These are phyloP conservation scores for Vanrija sp. DNA, from an alignment of 1,284 basidiomycete species.

Conservation along the genomic window DNA sequence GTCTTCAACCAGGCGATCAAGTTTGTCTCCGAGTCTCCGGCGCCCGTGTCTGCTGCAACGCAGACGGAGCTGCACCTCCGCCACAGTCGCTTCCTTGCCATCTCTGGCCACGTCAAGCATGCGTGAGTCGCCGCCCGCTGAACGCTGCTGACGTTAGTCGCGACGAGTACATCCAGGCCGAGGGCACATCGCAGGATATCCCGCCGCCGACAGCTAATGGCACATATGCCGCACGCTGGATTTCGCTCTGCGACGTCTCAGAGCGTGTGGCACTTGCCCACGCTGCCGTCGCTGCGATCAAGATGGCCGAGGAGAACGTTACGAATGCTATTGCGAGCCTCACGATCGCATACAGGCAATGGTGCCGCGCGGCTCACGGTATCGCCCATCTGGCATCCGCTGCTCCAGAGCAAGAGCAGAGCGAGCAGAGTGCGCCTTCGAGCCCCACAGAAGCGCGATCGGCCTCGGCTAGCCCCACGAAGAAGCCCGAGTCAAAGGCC, in stretches of 20 bases:
- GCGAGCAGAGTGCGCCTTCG: slow-evolving; percentile 2
- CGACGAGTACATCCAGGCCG: slow-evolving; percentile 15
- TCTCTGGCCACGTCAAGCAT: slow-evolving; percentile 58
- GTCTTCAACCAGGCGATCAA: slow-evolving; percentile 60
- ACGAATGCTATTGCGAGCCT: slow-evolving; percentile 59
- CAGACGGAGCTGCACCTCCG: slow-evolving; percentile 60
- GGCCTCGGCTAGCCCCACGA: no score
- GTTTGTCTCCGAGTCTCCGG: slow-evolving; percentile 40
- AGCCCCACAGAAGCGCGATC: no score
- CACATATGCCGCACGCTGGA: slow-evolving; percentile 58
- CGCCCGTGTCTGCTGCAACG: slow-evolving; percentile 26
- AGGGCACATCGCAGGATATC: slow-evolving; percentile 51
- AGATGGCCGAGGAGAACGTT: slow-evolving; percentile 63
- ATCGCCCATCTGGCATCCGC: slow-evolving; percentile 57
- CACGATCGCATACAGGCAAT: slow-evolving; percentile 69
- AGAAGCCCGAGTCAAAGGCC: background rate
- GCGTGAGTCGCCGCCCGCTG: slow-evolving; percentile 40
- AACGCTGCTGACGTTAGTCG: background rate
- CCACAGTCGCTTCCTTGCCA: slow-evolving; percentile 63
- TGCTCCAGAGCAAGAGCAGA: slow-evolving; percentile 1
- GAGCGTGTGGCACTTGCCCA: slow-evolving; percentile 70
- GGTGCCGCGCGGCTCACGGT: slow-evolving; percentile 70
- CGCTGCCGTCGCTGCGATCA: slow-evolving; percentile 62
- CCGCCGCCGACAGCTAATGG: slow-evolving; percentile 25
- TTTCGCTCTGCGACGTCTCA: slow-evolving; percentile 57